Evolutionary conservation across 2,329 filamentous ascomycete genomes (phyloP), one percentile per base, ranked within the genome.

Genomic region (Eutypella sp.): DNA sequence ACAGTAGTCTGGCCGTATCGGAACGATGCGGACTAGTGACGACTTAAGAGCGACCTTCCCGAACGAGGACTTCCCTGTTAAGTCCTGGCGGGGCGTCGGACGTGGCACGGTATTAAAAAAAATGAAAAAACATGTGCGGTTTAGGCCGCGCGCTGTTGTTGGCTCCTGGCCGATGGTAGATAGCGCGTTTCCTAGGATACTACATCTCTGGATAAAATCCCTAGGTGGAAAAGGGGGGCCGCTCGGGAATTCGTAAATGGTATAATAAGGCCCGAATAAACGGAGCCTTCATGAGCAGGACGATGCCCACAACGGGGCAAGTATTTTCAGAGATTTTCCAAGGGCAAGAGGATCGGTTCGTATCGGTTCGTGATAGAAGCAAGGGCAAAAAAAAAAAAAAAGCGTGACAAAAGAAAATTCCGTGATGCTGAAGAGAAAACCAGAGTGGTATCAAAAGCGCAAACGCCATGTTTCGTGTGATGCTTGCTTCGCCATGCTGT

Each of bases 401-500:
- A 40, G 16, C 5, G 29, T 33, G 47, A 53, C 56, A 63, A 60
- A 64, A 54, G 56, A 59, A 58, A 51, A 63, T n/a, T 52, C 60
- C 61, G 44, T 57, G 57, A 61, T 63, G 61, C 60, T 57, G 55
- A 53, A n/a, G 55, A 47, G 47, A 63, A 64, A 61, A 62, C 56
- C 59, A 59, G 36, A 39, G 51, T 64, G 63, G 63, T 66, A 66
- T 66, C 62, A 63, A 55, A n/a, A 63, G 56, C 58, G 60, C 56
- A 63, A 60, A 65, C 63, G 63, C 63, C 63, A 61, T 56, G 52
- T 62, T 51, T 59, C 56, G 59, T 63, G 60, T 61, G 60, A 65
- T 65, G 62, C 62, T 64, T 63, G 62, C 58, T 64, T 63, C 60
- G 62, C 62, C 60, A 65, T 64, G 60, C 60, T 60, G 52, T 44